Base-by-base conservation (phyloP, 2,329 filamentous ascomycete species). In the Davidsoniella virescens region DNA sequence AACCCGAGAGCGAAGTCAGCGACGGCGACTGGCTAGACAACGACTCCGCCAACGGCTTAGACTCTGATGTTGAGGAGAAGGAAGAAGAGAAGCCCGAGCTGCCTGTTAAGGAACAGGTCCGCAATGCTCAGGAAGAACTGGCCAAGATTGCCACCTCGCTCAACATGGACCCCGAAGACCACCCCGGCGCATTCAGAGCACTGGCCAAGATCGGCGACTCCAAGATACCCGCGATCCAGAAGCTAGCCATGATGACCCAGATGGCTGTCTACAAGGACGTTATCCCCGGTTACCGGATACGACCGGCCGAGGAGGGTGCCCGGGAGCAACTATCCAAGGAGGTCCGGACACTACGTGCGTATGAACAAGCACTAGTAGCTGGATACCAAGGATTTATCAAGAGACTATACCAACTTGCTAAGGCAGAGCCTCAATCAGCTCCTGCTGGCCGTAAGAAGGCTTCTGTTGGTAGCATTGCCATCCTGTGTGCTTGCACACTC, bases 271-370 rank as follows among this genome's bases (percentile, higher is more conserved):
- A 90, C 71, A 94, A 90, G 63, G 92, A 96, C 64, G 76, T 95
- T 44, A 96, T 98, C 53, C 92, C 92, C 0, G 92, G 92, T 18
- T 98, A 98, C 63, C 76, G 92, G 54, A 96, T 98, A 68, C 81
- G 92, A 16, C 84, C 87, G 1, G 69, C 87, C 3, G 71, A 75
- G 1, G 86, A 93, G 54, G 78, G 82, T 42, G 72, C 82, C 60
- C 75, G 76, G 52, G 81, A 81, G 55, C 93, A 93, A 63, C 68
- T 96, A 1, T 94, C 88, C 4, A 95, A 94, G 62, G 92, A 96
- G 25, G 87, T 96, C 33, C 80, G 83, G 60, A 82, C 78, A 57
- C 66, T 94, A 55, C 77, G 88, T 50, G 71, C 77, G 42, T 98
- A 88, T 62, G 92, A 98, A 63, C 87, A 95, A 63, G 77, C 85